Evolutionary conservation across 2,329 filamentous ascomycete genomes (phyloP), one percentile per base, ranked within the genome.

Genomic region (Eutypella sp.): DNA sequence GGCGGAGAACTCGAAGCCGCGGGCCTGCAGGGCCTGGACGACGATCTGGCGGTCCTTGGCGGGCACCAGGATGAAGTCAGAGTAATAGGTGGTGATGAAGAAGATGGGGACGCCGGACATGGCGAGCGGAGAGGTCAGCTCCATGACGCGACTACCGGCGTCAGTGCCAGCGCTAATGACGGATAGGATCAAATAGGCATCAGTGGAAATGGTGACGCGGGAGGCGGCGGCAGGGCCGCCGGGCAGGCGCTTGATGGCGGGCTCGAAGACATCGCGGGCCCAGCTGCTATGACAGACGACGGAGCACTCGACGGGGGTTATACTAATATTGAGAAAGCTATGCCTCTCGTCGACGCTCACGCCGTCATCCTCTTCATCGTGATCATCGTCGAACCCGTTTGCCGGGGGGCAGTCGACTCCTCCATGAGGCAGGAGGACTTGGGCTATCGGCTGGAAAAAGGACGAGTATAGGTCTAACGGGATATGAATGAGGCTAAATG

Each of bases 21-120:
- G 81, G 16, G 83, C 79, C 48, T 92, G 76, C 5, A 97, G 74
- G 0, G 89, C 86, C 47, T 82, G 75, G 27, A 89, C 81, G 40
- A 97, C 91, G 33, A 83, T 84, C 22, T 78, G 71, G 42, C 85
- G 82, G 58, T 86, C 82, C 61, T 84, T 87, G 44, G 76, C 76
- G 1, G 93, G 91, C 1, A 96, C 89, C 29, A 97, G 78, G 57
- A 99, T 95, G 67, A 96, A 97, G 70, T 99, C 92, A 27, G 88
- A 93, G 68, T 95, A 97, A 68, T 97, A 99, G 25, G 90, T 96
- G 3, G 92, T 96, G 65, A 96, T 95, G 76, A 97, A 97, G 74
- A 97, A 96, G 61, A 99, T 95, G 44, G 92, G 88, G 43, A 97
- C 93, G 57, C 89, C 89, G 41, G 92, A 92, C 63, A 96, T 77